Evolutionary conservation across 1,284 basidiomycete genomes (phyloP).

Genomic region (Tilletia indica): DNA sequence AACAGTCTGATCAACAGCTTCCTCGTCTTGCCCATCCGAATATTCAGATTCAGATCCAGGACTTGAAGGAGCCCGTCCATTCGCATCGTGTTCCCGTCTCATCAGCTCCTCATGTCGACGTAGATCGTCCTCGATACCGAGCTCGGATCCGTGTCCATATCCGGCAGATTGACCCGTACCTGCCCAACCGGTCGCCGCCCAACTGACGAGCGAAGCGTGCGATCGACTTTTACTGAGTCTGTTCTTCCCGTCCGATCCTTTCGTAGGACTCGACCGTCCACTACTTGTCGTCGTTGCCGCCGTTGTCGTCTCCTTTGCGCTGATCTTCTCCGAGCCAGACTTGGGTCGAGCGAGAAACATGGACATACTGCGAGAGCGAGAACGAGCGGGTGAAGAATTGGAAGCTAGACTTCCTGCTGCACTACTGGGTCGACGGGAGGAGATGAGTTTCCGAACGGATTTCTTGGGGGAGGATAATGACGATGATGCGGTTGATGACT

Average conservation of each 20-base stretch:
- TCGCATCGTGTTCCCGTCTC: not conserved
- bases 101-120: not conserved
- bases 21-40: constrained; percentile 3
- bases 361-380: constrained; percentile 14
- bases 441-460: constrained; percentile 6
- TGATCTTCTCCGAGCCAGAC: not conserved
- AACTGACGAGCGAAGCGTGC: constrained; percentile 11
- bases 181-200: constrained; percentile 13
- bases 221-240: constrained; percentile 16
- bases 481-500: not conserved
- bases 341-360: constrained; percentile 13
- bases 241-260: not conserved
- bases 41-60: not conserved
- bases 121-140: not conserved
- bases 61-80: not conserved
- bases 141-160: not conserved
- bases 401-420: not conserved
- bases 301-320: not conserved
- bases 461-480: not conserved
- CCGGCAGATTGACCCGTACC: not conserved
- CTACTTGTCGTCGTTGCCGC: not conserved
- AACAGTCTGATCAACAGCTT: not conserved
- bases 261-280: constrained; percentile 11
- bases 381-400: not conserved
- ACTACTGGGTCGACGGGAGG: constrained; percentile 4